phyloP scores from a whole-genome alignment of 2,329 filamentous ascomycete species.

The Clonostachys sp. region DNA sequence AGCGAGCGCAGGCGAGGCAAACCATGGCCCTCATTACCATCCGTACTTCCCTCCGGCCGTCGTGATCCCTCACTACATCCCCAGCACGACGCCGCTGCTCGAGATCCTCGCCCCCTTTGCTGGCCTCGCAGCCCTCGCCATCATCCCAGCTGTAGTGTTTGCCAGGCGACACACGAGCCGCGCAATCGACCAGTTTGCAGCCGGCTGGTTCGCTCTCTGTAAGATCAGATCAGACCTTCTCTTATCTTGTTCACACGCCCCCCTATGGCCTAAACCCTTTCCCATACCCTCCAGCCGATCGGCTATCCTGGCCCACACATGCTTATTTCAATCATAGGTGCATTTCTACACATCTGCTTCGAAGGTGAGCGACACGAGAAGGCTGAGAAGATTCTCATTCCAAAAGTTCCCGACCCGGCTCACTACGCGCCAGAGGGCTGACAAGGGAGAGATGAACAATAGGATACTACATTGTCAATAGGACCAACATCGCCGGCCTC shows the following conservation, averaged over 20 bases:
- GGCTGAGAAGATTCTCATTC: not conserved
- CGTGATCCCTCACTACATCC: conserved; percentile 34
- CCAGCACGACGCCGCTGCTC: conserved; percentile 34
- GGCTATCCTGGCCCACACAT: not conserved
- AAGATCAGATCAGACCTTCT: conserved; percentile 12
- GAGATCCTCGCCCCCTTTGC: conserved; percentile 29
- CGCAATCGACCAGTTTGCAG: conserved; percentile 31
- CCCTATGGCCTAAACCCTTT: not conserved
- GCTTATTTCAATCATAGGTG: conserved; percentile 33
- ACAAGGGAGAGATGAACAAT: not conserved
- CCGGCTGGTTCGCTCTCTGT: conserved; percentile 54
- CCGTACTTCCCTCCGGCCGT: conserved; percentile 45
- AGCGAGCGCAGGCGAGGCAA: no score
- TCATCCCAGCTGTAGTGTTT: conserved; percentile 21
- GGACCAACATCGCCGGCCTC: conserved; percentile 57
- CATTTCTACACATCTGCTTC: conserved; percentile 73
- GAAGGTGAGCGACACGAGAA: conserved; percentile 50
- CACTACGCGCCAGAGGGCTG: not conserved
- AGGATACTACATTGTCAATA: conserved; percentile 75
- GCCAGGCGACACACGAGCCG: conserved; percentile 11
- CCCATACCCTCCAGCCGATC: no score
- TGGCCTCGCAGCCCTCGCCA: conserved; percentile 24
- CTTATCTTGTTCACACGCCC: not conserved
- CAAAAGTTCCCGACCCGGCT: no score
- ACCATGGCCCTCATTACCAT: conserved; percentile 17